These are phyloP conservation scores for Solanum sparsipilum DNA, from an alignment of 257 asterid species.

Conservation along the genomic window DNA sequence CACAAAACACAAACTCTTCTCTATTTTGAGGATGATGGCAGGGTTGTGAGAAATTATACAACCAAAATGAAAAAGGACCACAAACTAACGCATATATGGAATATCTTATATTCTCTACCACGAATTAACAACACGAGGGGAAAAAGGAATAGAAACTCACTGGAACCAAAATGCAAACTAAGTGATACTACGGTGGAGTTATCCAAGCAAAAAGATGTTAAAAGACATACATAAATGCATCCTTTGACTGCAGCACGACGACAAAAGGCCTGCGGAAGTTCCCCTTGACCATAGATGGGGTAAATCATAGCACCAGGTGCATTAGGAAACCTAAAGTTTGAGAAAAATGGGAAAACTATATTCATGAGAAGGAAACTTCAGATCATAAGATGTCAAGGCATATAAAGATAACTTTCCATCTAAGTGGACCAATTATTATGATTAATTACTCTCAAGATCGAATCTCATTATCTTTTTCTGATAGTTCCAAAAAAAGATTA, in stretches of 20 bases:
- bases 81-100: not conserved
- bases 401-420: not conserved
- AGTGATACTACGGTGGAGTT: not conserved
- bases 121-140: not conserved
- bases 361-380: not conserved
- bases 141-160: not conserved
- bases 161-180: not conserved
- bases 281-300: conserved; percentile 92
- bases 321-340: conserved; percentile 56
- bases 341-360: not conserved
- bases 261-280: conserved; percentile 91
- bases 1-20: not conserved
- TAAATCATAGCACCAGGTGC: conserved; percentile 89
- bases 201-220: not conserved
- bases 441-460: not conserved
- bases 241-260: conserved; percentile 99
- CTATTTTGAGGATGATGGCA: not conserved
- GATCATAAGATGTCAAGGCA: not conserved
- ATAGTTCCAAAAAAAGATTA: not conserved
- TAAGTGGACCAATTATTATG: not conserved
- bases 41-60: not conserved
- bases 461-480: not conserved
- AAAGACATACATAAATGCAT: conserved; percentile 59
- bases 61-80: not conserved
- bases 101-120: not conserved